Evolutionary conservation across 2,329 filamentous ascomycete species (phyloP).

Genomic region (Aureobasidium zeae): DNA sequence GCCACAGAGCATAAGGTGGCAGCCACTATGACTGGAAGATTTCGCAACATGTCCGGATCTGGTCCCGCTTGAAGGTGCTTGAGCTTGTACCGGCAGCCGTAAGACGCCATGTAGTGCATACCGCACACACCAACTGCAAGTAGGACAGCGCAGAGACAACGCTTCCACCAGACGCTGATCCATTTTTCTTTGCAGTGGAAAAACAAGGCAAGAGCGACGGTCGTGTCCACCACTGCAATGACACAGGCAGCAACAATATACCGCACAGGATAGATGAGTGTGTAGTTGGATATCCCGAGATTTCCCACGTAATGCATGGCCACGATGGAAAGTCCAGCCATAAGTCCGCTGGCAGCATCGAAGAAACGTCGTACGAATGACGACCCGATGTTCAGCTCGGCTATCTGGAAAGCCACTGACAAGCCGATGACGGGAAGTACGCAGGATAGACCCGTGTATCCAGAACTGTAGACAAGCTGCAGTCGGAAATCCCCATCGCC

Average conservation of each 20-base stretch:
- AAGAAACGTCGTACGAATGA: slow-evolving; percentile 26
- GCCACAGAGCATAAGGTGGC: slow-evolving; percentile 48
- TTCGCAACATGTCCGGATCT: slow-evolving; percentile 39
- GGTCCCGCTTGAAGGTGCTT: slow-evolving; percentile 34
- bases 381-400: slow-evolving; percentile 38
- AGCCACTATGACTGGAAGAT: slow-evolving; percentile 63
- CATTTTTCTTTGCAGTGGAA: slow-evolving; percentile 68
- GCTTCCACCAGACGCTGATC: slow-evolving; percentile 71
- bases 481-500: slow-evolving; percentile 51
- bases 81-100: slow-evolving; percentile 59
- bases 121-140: slow-evolving; percentile 68
- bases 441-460: slow-evolving; percentile 67
- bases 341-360: slow-evolving; percentile 50
- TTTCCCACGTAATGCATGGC: slow-evolving; percentile 89
- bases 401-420: slow-evolving; percentile 59
- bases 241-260: slow-evolving; percentile 60
- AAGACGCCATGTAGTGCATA: slow-evolving; percentile 78
- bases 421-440: slow-evolving; percentile 71
- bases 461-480: slow-evolving; percentile 64
- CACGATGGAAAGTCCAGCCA: slow-evolving; percentile 67
- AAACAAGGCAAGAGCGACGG: slow-evolving; percentile 62
- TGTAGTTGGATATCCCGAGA: slow-evolving; percentile 69
- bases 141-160: slow-evolving; percentile 55
- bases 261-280: slow-evolving; percentile 48
- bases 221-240: slow-evolving; percentile 65